These are phyloP conservation scores for Castanea crenata DNA, from an alignment of 306 rosid species.

Conservation along the genomic window DNA sequence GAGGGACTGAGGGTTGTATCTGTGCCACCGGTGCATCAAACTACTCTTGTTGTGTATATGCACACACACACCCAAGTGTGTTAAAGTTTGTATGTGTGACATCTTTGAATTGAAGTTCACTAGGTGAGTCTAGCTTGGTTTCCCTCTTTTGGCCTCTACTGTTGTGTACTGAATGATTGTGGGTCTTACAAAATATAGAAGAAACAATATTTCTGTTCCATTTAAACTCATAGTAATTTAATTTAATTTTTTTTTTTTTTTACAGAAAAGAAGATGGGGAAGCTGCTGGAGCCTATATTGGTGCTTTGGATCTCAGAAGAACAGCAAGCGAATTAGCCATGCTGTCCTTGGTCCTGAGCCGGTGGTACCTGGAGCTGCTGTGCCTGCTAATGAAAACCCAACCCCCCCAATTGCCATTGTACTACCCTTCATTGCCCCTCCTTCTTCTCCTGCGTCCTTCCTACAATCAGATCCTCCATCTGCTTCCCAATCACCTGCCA, in stretches of 20 bases:
- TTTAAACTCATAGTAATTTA: conserved; percentile 8
- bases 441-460: conserved; percentile 96
- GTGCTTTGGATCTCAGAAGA: conserved; percentile 81
- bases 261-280: conserved; percentile 93
- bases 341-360: conserved; percentile 95
- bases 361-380: conserved; percentile 46
- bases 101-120: background rate
- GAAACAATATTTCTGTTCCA: conserved; percentile 11
- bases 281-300: conserved; percentile 83
- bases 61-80: background rate
- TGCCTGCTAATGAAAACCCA: conserved; percentile 43
- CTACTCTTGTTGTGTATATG: background rate
- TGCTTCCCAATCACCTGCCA: conserved; percentile 77
- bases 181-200: background rate
- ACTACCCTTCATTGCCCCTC: conserved; percentile 89
- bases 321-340: conserved; percentile 83
- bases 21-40: background rate
- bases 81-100: background rate
- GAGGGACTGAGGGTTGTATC: background rate
- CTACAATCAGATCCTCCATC: conserved; percentile 92
- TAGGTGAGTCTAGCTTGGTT: background rate
- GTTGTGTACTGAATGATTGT: background rate
- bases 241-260: conserved; percentile 19
- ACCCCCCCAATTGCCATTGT: conserved; percentile 60
- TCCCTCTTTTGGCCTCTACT: background rate